A percentile compares a stretch with the other conserved stretches of the same genome.
Evolutionary conservation across 2,329 filamentous ascomycete species (phyloP).

Genomic region (Paramyrothecium roridum): DNA sequence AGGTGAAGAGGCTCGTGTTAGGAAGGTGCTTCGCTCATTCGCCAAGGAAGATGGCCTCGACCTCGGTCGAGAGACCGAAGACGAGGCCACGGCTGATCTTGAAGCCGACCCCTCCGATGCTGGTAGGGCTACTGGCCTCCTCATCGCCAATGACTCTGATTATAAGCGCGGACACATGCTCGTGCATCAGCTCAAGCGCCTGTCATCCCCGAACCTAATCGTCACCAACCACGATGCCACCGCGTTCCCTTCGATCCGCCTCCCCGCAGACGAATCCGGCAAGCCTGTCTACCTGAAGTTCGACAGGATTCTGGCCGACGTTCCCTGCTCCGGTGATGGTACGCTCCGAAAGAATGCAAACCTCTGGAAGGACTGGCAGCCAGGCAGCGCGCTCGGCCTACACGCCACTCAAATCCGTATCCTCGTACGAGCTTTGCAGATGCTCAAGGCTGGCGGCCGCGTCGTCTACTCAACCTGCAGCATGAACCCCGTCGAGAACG

Average conservation of each 20-base stretch:
- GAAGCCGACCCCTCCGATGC: conserved; percentile 65
- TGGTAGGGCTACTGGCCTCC: conserved; percentile 83
- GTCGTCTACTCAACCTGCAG: conserved; percentile 98
- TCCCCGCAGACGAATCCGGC: conserved; percentile 57
- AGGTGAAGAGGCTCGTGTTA: conserved; percentile 85
- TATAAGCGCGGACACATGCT: conserved; percentile 97
- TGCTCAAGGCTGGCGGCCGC: conserved; percentile 91
- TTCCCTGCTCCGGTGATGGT: conserved; percentile 94
- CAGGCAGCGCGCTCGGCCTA: conserved; percentile 81
- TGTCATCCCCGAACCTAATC: conserved; percentile 93
- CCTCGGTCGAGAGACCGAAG: conserved; percentile 43
- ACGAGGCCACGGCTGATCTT: conserved; percentile 48
- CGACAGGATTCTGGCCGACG: conserved; percentile 92
- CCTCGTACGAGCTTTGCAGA: conserved; percentile 85
- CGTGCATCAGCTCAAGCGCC: conserved; percentile 94
- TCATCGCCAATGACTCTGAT: conserved; percentile 95
- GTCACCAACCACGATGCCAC: conserved; percentile 98
- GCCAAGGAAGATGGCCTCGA: conserved; percentile 59
- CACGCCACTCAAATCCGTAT: conserved; percentile 87
- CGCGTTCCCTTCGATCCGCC: conserved; percentile 86
- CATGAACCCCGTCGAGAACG: conserved; percentile 98
- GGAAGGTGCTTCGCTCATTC: conserved; percentile 64
- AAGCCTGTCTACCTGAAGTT: conserved; percentile 83
- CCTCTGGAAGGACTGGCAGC: conserved; percentile 94
- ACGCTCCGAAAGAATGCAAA: conserved; percentile 90